Conservation (phyloP, 2,329 filamentous ascomycete genomes). For the Escovopsis sp. region DNA sequence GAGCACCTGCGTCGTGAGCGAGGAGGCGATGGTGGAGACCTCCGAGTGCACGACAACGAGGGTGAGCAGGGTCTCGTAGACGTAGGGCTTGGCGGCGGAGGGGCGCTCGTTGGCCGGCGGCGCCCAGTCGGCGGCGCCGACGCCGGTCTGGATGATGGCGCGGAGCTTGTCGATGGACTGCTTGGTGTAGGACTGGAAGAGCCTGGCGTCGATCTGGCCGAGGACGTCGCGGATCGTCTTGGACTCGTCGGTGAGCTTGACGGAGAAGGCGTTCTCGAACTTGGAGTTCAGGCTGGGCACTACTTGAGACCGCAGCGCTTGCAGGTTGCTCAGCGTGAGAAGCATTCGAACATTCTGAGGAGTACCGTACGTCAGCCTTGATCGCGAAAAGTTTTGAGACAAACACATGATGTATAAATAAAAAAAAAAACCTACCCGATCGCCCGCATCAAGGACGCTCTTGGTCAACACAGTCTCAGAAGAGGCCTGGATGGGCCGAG, state of each 20-base stretch:
- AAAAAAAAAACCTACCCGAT: slow-evolving; percentile 32
- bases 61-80: slow-evolving; percentile 72
- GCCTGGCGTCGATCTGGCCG: slow-evolving; percentile 72
- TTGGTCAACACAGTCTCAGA: slow-evolving; percentile 25
- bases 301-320: slow-evolving; percentile 64
- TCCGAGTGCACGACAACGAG: slow-evolving; percentile 89
- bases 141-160: slow-evolving; percentile 56
- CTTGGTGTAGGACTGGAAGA: slow-evolving; percentile 85
- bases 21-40: slow-evolving; percentile 63
- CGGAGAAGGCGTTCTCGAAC: slow-evolving; percentile 87
- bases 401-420: neutral
- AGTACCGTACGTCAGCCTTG: slow-evolving; percentile 12
- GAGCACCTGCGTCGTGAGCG: slow-evolving; percentile 67
- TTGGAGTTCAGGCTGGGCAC: slow-evolving; percentile 81
- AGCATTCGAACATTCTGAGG: slow-evolving; percentile 78
- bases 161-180: slow-evolving; percentile 57
- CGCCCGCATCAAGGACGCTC: slow-evolving; percentile 38
- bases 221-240: slow-evolving; percentile 87
- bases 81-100: slow-evolving; percentile 67
- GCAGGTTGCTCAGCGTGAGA: slow-evolving; percentile 83
- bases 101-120: slow-evolving; percentile 45
- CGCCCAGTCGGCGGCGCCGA: slow-evolving; percentile 58
- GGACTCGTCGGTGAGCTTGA: slow-evolving; percentile 85
- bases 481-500: slow-evolving; percentile 21
- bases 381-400: no score